Conservation (phyloP, 805 yeast species). For the Suhomyces faveliae region DNA sequence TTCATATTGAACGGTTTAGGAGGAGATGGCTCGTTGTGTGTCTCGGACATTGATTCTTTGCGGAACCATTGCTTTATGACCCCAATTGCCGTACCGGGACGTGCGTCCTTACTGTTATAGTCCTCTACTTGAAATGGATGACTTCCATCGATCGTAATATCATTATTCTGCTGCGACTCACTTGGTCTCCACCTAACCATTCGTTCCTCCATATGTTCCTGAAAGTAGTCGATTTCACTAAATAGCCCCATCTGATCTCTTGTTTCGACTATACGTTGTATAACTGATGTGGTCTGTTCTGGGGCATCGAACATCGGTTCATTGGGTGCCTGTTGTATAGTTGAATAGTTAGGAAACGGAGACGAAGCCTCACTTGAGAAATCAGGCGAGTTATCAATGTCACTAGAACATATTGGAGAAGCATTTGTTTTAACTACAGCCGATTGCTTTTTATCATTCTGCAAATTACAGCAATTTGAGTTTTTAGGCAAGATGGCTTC, state of each 20-base stretch:
- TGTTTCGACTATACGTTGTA: background rate
- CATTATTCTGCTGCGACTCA: conserved; percentile 32
- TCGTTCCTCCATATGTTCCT: conserved; percentile 30
- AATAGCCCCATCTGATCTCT: conserved; percentile 1
- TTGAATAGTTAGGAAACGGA: conserved; percentile 11
- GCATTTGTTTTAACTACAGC: background rate
- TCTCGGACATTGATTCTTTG: background rate
- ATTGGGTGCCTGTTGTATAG: conserved; percentile 16
- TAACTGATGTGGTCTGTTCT: background rate
- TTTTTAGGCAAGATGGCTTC: background rate
- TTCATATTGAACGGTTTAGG: background rate
- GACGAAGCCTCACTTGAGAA: background rate
- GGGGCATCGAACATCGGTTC: conserved; percentile 15
- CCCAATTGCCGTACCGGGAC: background rate
- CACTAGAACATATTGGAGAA: background rate
- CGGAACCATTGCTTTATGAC: background rate
- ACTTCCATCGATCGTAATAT: conserved; percentile 18
- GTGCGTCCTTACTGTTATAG: background rate
- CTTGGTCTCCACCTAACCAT: conserved; percentile 32
- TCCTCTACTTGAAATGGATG: conserved; percentile 26
- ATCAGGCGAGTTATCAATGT: background rate
- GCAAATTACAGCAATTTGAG: background rate
- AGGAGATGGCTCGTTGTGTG: background rate
- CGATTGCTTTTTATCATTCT: background rate
- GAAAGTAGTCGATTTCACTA: conserved; percentile 15